Conservation (phyloP, 225 moss, liverwort and hornwort genomes). For the Polytrichum commune region DNA sequence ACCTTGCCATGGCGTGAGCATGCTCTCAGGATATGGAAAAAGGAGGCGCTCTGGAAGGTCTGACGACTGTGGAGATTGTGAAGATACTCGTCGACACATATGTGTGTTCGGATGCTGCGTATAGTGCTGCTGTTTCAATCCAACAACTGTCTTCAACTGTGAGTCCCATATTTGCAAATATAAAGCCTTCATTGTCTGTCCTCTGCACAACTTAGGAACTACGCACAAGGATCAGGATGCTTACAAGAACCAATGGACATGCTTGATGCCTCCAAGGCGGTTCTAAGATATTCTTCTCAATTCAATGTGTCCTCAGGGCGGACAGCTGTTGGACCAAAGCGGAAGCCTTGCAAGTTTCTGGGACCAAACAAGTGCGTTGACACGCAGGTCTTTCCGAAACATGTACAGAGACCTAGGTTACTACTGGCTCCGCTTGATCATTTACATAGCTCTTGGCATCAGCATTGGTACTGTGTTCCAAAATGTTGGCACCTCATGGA, state of each 20-base stretch:
- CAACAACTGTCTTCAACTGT: constrained; percentile 27
- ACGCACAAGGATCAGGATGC: too few relatives aligned
- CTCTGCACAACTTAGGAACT: too few relatives aligned
- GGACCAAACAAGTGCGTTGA: constrained; percentile 27
- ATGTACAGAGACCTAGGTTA: constrained; percentile 46
- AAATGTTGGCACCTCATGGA: constrained; percentile 40
- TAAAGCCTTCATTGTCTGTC: too few relatives aligned
- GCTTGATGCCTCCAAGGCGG: too few relatives aligned
- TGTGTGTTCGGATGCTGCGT: constrained; percentile 21
- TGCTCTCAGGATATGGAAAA: constrained; percentile 34
- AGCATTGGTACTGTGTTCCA: constrained; percentile 42
- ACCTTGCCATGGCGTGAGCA: too few relatives aligned
- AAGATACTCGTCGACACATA: constrained; percentile 38
- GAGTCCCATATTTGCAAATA: background rate
- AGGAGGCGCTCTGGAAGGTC: constrained; percentile 23
- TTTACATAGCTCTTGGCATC: constrained; percentile 32
- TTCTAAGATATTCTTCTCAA: too few relatives aligned
- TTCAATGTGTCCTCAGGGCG: constrained; percentile 15
- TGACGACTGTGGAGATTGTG: constrained; percentile 24
- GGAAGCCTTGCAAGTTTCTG: constrained; percentile 36
- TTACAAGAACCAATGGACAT: too few relatives aligned
- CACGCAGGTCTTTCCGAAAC: constrained; percentile 34
- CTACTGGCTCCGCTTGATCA: constrained; percentile 41
- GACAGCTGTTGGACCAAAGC: constrained; percentile 18
- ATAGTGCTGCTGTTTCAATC: constrained; percentile 18